phyloP scores from a whole-genome alignment of 2,329 filamentous ascomycete genomes.

The Geoglossum cookeanum region DNA sequence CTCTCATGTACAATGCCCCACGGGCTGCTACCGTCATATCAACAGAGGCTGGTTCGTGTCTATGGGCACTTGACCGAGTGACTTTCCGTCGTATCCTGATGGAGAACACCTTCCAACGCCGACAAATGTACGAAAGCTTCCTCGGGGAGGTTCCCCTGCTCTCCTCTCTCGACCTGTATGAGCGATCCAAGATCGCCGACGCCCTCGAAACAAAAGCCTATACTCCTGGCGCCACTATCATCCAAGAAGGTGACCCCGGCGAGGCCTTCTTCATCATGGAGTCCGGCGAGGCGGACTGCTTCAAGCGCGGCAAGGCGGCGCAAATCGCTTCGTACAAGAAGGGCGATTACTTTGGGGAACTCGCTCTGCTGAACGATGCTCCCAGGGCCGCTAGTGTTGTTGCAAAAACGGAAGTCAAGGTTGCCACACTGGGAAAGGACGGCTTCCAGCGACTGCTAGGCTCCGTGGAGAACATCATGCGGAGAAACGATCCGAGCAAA shows the following conservation, averaged over 20 bases:
- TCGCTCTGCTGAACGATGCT: constrained; percentile 82
- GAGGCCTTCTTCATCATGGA: constrained; percentile 86
- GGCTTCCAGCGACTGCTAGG: constrained; percentile 88
- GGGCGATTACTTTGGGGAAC: constrained; percentile 92
- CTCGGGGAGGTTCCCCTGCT: constrained; percentile 84
- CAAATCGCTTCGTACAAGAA: constrained; percentile 69
- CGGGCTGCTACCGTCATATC: constrained; percentile 87
- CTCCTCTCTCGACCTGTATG: constrained; percentile 67
- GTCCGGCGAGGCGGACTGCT: constrained; percentile 68
- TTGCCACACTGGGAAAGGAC: constrained; percentile 78
- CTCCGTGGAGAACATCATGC: constrained; percentile 86
- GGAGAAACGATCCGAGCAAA: constrained; percentile 45
- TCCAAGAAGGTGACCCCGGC: constrained; percentile 77
- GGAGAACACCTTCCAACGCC: constrained; percentile 90
- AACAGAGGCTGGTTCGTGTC: constrained; percentile 53
- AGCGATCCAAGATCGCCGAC: constrained; percentile 93
- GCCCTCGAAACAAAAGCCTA: constrained; percentile 84
- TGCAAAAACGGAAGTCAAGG: constrained; percentile 72
- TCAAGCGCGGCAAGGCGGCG: constrained; percentile 51
- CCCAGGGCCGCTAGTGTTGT: constrained; percentile 81
- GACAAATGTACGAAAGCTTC: constrained; percentile 94
- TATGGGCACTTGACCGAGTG: constrained; percentile 88
- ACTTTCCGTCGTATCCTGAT: constrained; percentile 97
- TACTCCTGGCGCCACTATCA: constrained; percentile 61
- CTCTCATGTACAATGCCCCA: constrained; percentile 96